phyloP scores from a whole-genome alignment of 106 monocot genomes.

The Acorus gramineus region DNA sequence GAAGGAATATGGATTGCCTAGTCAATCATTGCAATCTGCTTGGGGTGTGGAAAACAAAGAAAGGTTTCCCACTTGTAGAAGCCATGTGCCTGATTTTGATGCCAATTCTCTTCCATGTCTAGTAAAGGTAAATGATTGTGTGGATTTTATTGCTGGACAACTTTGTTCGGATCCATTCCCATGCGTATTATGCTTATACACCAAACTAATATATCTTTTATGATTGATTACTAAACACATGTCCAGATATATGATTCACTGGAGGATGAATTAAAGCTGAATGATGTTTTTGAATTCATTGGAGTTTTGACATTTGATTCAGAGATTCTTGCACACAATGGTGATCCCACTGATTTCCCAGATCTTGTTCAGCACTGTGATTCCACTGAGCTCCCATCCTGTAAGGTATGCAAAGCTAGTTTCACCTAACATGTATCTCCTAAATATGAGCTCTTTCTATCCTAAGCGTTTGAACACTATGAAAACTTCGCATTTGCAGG shows the following conservation, averaged over 20 bases:
- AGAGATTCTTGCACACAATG: conserved; percentile 36
- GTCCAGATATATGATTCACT: conserved; percentile 75
- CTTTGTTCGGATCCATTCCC: neutral
- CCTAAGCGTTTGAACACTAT: too few relatives aligned
- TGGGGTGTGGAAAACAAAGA: conserved; percentile 10
- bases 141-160: too few relatives aligned
- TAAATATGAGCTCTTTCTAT: too few relatives aligned
- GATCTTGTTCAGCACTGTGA: too few relatives aligned
- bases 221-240: conserved; percentile 1
- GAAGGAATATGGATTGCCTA: conserved; percentile 45
- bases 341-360: conserved; percentile 1
- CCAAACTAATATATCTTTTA: neutral
- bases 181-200: too few relatives aligned
- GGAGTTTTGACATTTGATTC: conserved; percentile 93
- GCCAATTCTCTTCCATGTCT: conserved; percentile 50
- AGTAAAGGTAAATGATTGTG: conserved; percentile 43
- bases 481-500: too few relatives aligned
- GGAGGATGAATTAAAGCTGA: conserved; percentile 70
- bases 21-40: conserved; percentile 5
- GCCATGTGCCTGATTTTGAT: conserved; percentile 14
- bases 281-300: conserved; percentile 90
- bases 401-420: too few relatives aligned
- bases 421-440: too few relatives aligned
- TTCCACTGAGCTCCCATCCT: too few relatives aligned
- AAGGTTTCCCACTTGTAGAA: conserved; percentile 4